Evolutionary conservation across 192 early-diverging fungal species (phyloP).

Genomic region (Entophlyctis helioformis): DNA sequence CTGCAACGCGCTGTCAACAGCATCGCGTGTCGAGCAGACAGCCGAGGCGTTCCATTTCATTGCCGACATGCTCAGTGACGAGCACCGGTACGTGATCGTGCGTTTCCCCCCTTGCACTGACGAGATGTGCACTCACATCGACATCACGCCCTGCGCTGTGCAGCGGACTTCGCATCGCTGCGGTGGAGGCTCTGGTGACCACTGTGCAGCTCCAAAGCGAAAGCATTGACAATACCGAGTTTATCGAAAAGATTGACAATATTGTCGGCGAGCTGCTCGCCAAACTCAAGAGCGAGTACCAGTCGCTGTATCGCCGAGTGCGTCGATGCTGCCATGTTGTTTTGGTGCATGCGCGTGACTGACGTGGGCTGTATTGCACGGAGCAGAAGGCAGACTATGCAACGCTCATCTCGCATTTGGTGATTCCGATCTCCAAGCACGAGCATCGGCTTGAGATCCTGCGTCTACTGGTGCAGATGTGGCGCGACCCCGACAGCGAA

Average conservation of each 20-base stretch:
- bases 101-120: not conserved
- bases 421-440: conserved; percentile 9
- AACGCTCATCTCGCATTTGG: conserved; percentile 25
- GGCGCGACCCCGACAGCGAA: conserved; percentile 42
- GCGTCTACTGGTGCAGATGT: conserved; percentile 24
- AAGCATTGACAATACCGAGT: conserved; percentile 3
- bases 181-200: conserved; percentile 27
- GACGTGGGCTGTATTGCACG: not conserved
- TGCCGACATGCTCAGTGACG: conserved; percentile 31
- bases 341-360: not conserved
- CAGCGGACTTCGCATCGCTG: conserved; percentile 31
- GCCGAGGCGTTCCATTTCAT: conserved; percentile 28
- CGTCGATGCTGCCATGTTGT: not conserved
- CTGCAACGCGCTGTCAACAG: conserved; percentile 31
- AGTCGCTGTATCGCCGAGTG: not conserved
- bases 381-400: conserved; percentile 38
- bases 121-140: too few relatives aligned
- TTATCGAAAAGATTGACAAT: conserved; percentile 2
- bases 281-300: conserved; percentile 9
- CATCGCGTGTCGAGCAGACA: conserved; percentile 10
- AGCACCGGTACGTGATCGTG: conserved; percentile 20
- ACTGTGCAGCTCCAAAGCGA: conserved; percentile 27
- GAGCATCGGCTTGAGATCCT: conserved; percentile 17
- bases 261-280: not conserved
- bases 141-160: not conserved